Evolutionary conservation across 2,329 filamentous ascomycete genomes (phyloP), one percentile per base, ranked within the genome.

Genomic region (Cytospora schulzeri): DNA sequence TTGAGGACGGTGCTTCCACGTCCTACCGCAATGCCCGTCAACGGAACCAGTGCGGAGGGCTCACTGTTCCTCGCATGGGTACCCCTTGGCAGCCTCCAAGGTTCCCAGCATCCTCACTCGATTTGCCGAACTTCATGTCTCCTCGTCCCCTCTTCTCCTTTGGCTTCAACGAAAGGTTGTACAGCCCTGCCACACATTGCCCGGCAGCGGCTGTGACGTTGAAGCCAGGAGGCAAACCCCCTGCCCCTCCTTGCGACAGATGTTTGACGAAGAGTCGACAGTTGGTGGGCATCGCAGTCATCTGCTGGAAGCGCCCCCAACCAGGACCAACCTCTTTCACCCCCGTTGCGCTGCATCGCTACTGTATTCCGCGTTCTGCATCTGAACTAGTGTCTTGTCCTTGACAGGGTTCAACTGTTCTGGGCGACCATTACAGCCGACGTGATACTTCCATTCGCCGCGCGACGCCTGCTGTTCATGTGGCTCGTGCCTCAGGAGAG

Each of bases 151-250:
- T 62, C 31, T 3, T 26, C 26, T 31, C 3, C 22, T n/a, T 11
- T 55, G 52, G 22, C 14, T 28, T 17, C 57, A 52, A 28, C 14
- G 22, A 22, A 12, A 35, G 14, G 35, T 33, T 17, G 26, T 22
- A 7, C 29, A 29, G 41, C 41, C 28, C 35, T 45, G 52, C 41
- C 17, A 29, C 22, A 26, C 11, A 45, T 26, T 28, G 6, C 17
- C 60, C 52, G 29, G 29, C 41, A 38, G 52, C 53, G 29, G 60
- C 17, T 62, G 38, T 26, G 41, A 60, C 57, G 61, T 60, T 17
- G 61, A 35, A 60, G n/a, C 61, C 24, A 52, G 41, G 35, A 15
- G n/a, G 24, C n/a, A 48, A 19, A 4, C 14, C n/a, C n/a, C 9
- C 31, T 35, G 35, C 19, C 38, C 38, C 38, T 41, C 17, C 38